Conservation (phyloP, 495 filamentous ascomycete species). For the Talaromyces thailandensis region DNA sequence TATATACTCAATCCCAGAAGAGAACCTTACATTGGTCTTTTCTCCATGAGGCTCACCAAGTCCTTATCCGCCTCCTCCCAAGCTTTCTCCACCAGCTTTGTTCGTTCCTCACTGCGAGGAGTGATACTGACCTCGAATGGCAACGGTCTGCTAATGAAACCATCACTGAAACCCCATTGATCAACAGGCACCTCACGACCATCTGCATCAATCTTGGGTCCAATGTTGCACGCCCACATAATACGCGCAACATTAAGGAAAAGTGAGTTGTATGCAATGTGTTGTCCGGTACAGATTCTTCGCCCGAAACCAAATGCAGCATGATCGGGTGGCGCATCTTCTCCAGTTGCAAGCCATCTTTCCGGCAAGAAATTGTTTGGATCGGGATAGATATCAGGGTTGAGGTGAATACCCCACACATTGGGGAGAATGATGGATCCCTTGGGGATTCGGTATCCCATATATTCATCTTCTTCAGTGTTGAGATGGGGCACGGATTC, state of each 20-base stretch:
- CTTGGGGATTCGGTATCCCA: constrained; percentile 41
- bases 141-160: neutral
- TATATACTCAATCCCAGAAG: neutral
- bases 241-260: neutral
- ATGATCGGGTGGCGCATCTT: neutral
- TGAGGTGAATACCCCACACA: constrained; percentile 32
- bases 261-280: neutral
- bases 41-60: neutral
- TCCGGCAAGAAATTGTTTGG: constrained; percentile 35
- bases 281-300: constrained; percentile 45
- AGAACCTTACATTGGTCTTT: neutral
- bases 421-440: constrained; percentile 32
- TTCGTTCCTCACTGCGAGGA: neutral
- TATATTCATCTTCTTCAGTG: constrained; percentile 42
- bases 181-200: neutral
- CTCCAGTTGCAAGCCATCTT: constrained; percentile 23
- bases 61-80: neutral
- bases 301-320: constrained; percentile 26
- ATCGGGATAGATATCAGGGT: constrained; percentile 25
- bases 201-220: neutral
- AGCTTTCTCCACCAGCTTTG: neutral
- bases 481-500: constrained; percentile 41
- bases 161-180: neutral
- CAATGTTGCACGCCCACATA: neutral
- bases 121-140: neutral